Base-by-base conservation (phyloP, 208 protist species). In the Wallacemonas collosoma region DNA sequence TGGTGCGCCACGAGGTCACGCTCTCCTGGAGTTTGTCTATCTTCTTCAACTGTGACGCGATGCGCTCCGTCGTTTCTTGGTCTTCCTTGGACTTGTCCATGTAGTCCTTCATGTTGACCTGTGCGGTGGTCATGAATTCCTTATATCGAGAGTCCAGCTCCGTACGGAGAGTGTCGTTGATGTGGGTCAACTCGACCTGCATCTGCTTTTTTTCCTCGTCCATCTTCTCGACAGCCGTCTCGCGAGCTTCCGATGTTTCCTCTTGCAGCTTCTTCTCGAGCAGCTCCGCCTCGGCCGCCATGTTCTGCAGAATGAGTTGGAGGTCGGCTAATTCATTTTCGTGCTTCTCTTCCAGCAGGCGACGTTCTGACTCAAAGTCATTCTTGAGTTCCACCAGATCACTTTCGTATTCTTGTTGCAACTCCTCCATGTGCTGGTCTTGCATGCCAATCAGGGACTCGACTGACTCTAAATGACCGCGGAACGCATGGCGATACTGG, bases 91-190 rank as follows among this genome's bases (percentile, higher is more conserved):
- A 97, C 71, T 98, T 93, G 68, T 98, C 94, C 71, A 94, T 94
- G 79, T 98, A 98, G 72, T 98, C 91, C 75, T 98, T 97, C 93
- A 98, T 98, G 63, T 96, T 95, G 35, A 89, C 85, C 80, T 98
- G 95, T 7, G 88, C 91, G 8, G 93, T 93, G 3, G 78, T 83
- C 92, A 94, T 97, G 73, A 96, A 98, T 67, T 95, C 86, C 77
- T 96, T 95, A 83, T 98, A 95, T 11, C 91, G 85, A 12, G 83
- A 66, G 50, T 96, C 90, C 41, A 98, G 78, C 70, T 96, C 90
- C 6, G 78, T 58, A 26, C 91, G 87, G 14, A 95, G 77, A n/a
- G 65, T 71, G 43, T 95, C 90, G 57, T 83, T 93, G 14, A 68
- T 79, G 51, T 86, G 82, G 62, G 84, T 83, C 38, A 98, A 70